Base-by-base conservation (phyloP, 495 filamentous ascomycete genomes). In the Aspergillus nidulans region DNA sequence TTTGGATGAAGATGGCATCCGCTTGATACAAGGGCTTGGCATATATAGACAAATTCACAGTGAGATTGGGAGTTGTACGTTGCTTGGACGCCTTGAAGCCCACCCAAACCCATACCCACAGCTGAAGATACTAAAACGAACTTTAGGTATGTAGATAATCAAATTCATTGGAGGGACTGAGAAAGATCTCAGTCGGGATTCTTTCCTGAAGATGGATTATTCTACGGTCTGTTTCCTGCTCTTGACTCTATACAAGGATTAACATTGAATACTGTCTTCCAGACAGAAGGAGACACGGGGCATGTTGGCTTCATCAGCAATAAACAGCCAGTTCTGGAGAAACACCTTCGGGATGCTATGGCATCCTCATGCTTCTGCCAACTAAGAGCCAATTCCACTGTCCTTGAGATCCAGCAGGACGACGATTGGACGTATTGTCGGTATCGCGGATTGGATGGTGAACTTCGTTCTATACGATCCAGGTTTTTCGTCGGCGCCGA, bases 401-500 rank as follows among this genome's bases (percentile, higher is more conserved):
- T 80, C 10, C 48, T 58, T 6, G 60, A 57, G 2, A 61, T 71
- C 30, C 34, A 49, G n/a, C 60, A 72, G 24, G 68, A 72, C 32
- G 61, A 60, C 5, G 46, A 66, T 15, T 57, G 63, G 52, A 60
- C 68, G 0, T 69, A 73, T 34, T 64, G 64, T n/a, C 54, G 60
- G 12, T 78, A 78, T 59, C 44, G 39, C 5, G 65, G 75, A 54
- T 32, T 56, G 2, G 36, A 57, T n/a, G 69, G 70, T 2, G 19
- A n/a, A 9, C 50, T 44, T 18, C 58, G 52, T 2, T 51, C 18
- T 1, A 63, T 79, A 12, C 63, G 59, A 0, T 58, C 68, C 0
- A 60, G 63, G n/a, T 81, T 72, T 44, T 62, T 80, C 2, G 64
- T 76, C 39, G 77, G 73, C 0, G 79, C 79, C 0, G 79, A 81